Evolutionary conservation across 1,284 basidiomycete genomes (phyloP), one percentile per base, ranked within the genome.

Genomic region (Tilletiaria anomala): DNA sequence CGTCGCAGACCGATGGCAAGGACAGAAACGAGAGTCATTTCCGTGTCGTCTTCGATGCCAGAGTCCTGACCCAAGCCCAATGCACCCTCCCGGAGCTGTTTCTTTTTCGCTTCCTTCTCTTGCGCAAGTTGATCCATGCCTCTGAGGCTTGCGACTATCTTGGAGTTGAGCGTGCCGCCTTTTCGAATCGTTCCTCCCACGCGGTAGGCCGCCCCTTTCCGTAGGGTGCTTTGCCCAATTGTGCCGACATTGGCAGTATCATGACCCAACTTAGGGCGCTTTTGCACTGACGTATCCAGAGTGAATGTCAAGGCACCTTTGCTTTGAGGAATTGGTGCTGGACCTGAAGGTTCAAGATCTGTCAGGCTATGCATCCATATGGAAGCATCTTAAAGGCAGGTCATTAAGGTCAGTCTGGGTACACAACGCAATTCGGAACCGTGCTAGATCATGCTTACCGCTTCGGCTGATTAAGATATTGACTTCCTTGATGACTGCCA

Each of bases 1-100:
- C 88, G 76, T 51, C 80, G 73, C 58, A 87, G 89, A 12, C 86
- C 89, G 5, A 96, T 74, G 3, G 86, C 75, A 6, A 97, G 72
- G 43, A 77, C 75, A 1, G 83, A 83, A n/a, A 83, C 71, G 14
- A 79, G 42, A 24, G 40, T 40, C 33, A 47, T 18, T 23, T 17
- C 39, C 19, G 32, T 33, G 18, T 26, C 36, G n/a, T 32, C 42
- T n/a, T 21, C 22, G 16, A 44, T 31, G 20, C 44, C 33, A 22
- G 20, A 23, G 12, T 45, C 47, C 18, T 39, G 11, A 40, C 10
- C 37, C 36, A 17, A 12, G 26, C 39, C 16, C 24, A 44, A 39
- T 39, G 22, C 21, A 32, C 22, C 19, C 17, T 23, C 21, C 3
- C 16, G 37, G 6, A 22, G 32, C 15, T 22, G 40, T 17, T 21